phyloP scores from a whole-genome alignment of 176 grass and related monocot genomes.

The Carex parvula region DNA sequence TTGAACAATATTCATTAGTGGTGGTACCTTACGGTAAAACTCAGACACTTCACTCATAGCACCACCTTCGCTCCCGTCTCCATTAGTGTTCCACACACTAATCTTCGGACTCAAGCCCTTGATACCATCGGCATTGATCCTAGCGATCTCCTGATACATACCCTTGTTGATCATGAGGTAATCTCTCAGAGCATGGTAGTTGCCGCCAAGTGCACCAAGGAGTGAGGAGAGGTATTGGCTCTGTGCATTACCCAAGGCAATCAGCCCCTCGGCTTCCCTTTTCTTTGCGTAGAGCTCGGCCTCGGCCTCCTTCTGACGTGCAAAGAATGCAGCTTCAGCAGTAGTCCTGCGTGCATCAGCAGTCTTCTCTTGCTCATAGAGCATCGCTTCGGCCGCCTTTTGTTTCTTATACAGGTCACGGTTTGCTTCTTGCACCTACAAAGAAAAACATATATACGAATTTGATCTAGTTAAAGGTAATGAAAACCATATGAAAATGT shows the following conservation, averaged over 20 bases:
- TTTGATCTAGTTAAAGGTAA: background rate
- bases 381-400: conserved; percentile 50
- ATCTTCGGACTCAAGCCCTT: conserved; percentile 56
- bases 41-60: conserved; percentile 48
- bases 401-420: conserved; percentile 46
- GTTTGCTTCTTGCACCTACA: conserved; percentile 60
- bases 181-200: conserved; percentile 55
- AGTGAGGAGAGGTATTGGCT: conserved; percentile 35
- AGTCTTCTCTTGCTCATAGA: conserved; percentile 48
- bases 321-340: conserved; percentile 47
- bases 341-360: conserved; percentile 39
- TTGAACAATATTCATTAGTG: conserved; percentile 44
- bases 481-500: too few species aligned
- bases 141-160: conserved; percentile 60
- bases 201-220: conserved; percentile 41
- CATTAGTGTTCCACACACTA: conserved; percentile 54
- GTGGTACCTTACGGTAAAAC: conserved; percentile 50
- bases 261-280: conserved; percentile 52
- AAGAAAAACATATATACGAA: background rate
- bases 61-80: background rate
- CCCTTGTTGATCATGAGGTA: conserved; percentile 59
- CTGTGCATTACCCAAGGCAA: conserved; percentile 41
- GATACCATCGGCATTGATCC: conserved; percentile 57
- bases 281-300: conserved; percentile 55
- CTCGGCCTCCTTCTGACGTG: conserved; percentile 34